phyloP scores from a whole-genome alignment of 2,329 filamentous ascomycete genomes.

The Nothophoma quercina region DNA sequence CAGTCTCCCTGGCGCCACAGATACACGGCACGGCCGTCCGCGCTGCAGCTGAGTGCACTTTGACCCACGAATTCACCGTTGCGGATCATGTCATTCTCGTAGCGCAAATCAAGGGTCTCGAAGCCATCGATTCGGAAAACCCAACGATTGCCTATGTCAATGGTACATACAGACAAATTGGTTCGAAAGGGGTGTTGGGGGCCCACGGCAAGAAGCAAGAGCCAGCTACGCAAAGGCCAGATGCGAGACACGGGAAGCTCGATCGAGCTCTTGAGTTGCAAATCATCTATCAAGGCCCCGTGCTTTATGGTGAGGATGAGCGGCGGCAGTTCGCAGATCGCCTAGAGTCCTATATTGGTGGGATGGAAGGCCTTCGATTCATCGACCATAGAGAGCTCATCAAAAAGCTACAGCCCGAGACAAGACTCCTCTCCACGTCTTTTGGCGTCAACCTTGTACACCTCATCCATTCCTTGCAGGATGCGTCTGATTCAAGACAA shows the following conservation, averaged over 20 bases:
- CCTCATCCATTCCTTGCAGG: slow-evolving; percentile 19
- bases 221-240: not conserved
- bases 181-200: slow-evolving; percentile 10
- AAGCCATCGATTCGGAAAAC: not conserved
- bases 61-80: slow-evolving; percentile 49
- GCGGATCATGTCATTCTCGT: slow-evolving; percentile 59
- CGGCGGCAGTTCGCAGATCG: slow-evolving; percentile 23
- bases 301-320: slow-evolving; percentile 32
- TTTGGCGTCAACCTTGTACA: slow-evolving; percentile 27
- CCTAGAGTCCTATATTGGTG: slow-evolving; percentile 26
- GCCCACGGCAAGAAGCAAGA: not conserved
- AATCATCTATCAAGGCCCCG: slow-evolving; percentile 23
- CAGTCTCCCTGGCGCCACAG: slow-evolving; percentile 25
- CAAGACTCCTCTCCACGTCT: not conserved
- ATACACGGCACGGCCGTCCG: slow-evolving; percentile 26
- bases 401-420: not conserved
- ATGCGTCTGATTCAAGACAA: slow-evolving; percentile 1
- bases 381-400: not conserved
- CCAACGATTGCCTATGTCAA: slow-evolving; percentile 38
- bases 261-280: slow-evolving; percentile 4
- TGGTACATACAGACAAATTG: slow-evolving; percentile 30
- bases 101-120: slow-evolving; percentile 48
- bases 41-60: slow-evolving; percentile 44
- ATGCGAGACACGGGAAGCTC: not conserved
- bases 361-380: not conserved